Base-by-base conservation (phyloP, 495 filamentous ascomycete species). In the Tricharina praecox region DNA sequence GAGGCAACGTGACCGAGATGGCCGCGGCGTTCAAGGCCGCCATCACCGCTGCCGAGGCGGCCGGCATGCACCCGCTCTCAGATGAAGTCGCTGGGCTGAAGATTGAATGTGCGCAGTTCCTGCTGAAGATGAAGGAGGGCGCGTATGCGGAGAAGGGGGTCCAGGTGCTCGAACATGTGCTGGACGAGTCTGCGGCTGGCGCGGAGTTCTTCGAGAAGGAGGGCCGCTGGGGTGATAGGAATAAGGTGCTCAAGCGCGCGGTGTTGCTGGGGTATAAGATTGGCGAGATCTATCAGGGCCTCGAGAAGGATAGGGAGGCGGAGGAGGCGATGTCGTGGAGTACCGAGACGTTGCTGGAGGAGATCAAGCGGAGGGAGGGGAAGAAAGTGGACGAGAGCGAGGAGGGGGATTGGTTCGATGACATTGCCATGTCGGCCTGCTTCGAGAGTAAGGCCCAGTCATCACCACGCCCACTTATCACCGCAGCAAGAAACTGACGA, bases 61-160 rank as follows among this genome's bases (percentile, higher is more conserved):
- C 79, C 34, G 73, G 75, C 0, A 76, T 99, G 66, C 82, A 95
- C 61, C 81, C 81, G 2, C 90, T 84, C 54, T 82, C 79, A 2
- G 81, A 93, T 49, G 90, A 94, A 56, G 74, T 95, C 11, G 67
- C 94, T 39, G 90, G 90, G 0, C 73, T 99, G 16, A 90, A 83
- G 65, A 74, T 94, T 24, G 77, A 84, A 63, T 62, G 93, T 3
- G 78, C 83, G 2, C 69, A 67, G 11, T 74, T 92, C 67, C 66
- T 92, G 52, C 83, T 94, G 66, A 78, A 81, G 61, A 64, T 77
- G 48, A 73, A 72, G 47, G 20, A 48, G 18, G 45, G 45, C n/a
- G 32, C 37, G 34, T 48, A 23, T 25, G 26, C 21, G 23, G 66
- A 71, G 35, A 74, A 75, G 48, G 76, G 85, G 0, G 74, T 80